Conservation (phyloP, 75 land plant genomes). For the Selaginella moellendorffii region DNA sequence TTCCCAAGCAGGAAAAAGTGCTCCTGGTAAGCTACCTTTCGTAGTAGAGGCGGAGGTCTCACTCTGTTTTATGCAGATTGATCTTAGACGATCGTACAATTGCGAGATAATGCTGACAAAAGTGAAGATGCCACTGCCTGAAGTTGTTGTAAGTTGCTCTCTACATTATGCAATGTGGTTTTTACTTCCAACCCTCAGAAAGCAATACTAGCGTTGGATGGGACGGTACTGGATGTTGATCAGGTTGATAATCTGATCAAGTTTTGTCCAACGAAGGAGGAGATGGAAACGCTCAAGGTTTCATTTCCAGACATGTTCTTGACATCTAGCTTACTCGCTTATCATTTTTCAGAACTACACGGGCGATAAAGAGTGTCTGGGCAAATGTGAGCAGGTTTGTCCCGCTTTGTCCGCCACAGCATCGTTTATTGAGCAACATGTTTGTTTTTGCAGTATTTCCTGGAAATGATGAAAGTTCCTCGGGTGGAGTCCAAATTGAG, state of each 20-base stretch:
- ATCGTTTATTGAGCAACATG: no score
- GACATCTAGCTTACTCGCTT: background rate
- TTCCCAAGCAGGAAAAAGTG: conserved; percentile 58
- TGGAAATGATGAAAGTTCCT: conserved; percentile 94
- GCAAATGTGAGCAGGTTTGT: conserved; percentile 92
- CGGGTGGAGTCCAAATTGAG: conserved; percentile 81
- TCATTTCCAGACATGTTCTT: no score
- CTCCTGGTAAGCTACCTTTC: conserved; percentile 64
- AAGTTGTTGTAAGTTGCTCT: conserved; percentile 54
- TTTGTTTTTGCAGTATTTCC: conserved; percentile 51
- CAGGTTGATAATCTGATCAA: conserved; percentile 90
- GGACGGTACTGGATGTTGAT: conserved; percentile 62
- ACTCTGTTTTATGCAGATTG: conserved; percentile 48
- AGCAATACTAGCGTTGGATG: conserved; percentile 74
- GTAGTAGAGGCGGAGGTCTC: no score
- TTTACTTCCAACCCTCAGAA: conserved; percentile 31
- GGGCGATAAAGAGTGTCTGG: conserved; percentile 71
- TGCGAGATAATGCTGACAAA: conserved; percentile 96
- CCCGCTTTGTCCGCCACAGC: background rate
- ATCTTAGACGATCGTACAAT: conserved; percentile 73
- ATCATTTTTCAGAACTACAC: conserved; percentile 41
- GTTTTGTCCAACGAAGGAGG: conserved; percentile 88
- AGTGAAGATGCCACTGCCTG: conserved; percentile 84
- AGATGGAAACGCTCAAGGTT: conserved; percentile 87
- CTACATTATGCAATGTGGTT: background rate